Base-by-base conservation (phyloP, 2,329 filamentous ascomycete genomes). In the Lachnellula subtilissima region DNA sequence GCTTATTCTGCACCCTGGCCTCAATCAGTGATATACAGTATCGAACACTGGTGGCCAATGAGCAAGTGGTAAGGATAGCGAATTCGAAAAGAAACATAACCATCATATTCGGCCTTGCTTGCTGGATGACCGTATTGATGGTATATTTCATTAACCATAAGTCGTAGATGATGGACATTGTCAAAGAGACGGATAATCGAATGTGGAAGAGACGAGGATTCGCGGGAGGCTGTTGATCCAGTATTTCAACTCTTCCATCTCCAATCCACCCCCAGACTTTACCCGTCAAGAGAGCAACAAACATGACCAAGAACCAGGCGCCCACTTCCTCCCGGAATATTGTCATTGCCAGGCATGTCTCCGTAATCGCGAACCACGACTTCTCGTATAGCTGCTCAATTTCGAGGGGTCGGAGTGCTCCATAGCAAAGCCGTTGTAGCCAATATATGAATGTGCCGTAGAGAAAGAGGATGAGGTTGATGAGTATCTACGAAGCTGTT, bases 31-130 rank as follows among this genome's bases (percentile, higher is more conserved):
- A 89, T 50, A 97, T 81, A 19, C 82, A 72, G 72, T 99, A 99
- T 57, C 92, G 85, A 53, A 85, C 78, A 2, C 83, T 80, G 0
- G 91, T 96, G 48, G 93, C 91, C 52, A 85, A 78, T 0, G 93
- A 96, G 51, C 86, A 86, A 9, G 95, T 87, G 2, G 85, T 80
- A 58, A 97, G 76, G 45, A 99, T 86, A 39, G 93, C 92, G 69
- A 97, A 97, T 72, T 99, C 94, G 66, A 99, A 99, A 5, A 95
- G 85, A 68, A 99, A 99, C 91, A 99, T 97, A 61, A 99, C 91
- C 91, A 97, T 99, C 89, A 99, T 97, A 57, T 95, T 94, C 0
- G 93, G 91, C n/a, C 88, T 82, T 2, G 93, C 90, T 69, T 95
- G 86, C 56, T 89, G 85, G 50, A 97, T 85, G 35, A 97, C 92